These are phyloP conservation scores for Lavandula angustifolia DNA, from an alignment of 257 asterid species.

Conservation along the genomic window DNA sequence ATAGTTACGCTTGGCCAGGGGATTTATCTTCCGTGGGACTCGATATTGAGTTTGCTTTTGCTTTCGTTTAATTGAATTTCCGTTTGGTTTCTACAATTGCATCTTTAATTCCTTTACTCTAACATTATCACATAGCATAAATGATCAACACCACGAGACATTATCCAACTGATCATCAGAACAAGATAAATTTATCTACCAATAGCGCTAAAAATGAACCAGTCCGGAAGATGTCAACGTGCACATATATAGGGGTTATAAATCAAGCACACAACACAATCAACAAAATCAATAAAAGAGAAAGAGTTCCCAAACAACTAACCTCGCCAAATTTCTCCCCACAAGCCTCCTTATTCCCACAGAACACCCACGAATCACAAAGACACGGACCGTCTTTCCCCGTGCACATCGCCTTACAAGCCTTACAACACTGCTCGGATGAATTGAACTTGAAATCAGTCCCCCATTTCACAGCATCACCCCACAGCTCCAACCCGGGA, in stretches of 20 bases:
- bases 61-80: too few species aligned
- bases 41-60: too few species aligned
- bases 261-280: conserved; percentile 22
- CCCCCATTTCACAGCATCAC: conserved; percentile 93
- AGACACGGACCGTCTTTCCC: conserved; percentile 86
- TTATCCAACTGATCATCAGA: conserved; percentile 18
- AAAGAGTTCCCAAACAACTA: conserved; percentile 22
- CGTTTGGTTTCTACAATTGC: too few species aligned
- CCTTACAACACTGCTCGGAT: conserved; percentile 65
- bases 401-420: conserved; percentile 79
- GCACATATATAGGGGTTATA: not conserved
- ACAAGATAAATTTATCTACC: not conserved
- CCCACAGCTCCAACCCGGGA: conserved; percentile 83
- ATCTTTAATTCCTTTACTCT: too few species aligned
- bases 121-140: not conserved
- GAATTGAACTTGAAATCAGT: conserved; percentile 82
- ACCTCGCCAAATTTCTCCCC: conserved; percentile 90
- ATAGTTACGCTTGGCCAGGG: too few species aligned
- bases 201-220: conserved; percentile 10
- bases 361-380: conserved; percentile 93
- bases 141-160: conserved; percentile 13
- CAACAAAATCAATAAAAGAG: not conserved
- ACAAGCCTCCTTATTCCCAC: conserved; percentile 78
- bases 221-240: not conserved
- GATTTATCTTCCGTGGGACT: too few species aligned